These are phyloP conservation scores for Termitomyces sp. DNA, from an alignment of 768 basidiomycete genomes.

Conservation along the genomic window DNA sequence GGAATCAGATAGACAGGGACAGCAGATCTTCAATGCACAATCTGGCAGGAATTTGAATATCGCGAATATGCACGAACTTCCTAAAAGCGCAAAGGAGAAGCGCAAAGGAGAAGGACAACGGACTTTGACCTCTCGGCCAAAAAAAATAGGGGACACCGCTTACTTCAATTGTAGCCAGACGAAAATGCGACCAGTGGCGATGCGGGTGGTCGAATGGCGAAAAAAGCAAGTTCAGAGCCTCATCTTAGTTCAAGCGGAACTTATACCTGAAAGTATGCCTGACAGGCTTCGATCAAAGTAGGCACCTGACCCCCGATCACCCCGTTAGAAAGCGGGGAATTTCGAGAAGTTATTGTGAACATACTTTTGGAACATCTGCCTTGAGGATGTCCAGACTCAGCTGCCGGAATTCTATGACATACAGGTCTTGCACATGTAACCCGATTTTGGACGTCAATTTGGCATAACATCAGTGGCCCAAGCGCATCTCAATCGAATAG, in stretches of 20 bases:
- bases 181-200: constrained; percentile 12
- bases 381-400: background rate
- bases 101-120: constrained; percentile 19
- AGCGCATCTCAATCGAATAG: background rate
- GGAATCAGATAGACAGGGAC: background rate
- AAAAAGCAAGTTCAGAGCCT: constrained; percentile 33
- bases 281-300: constrained; percentile 50
- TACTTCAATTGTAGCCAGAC: constrained; percentile 7
- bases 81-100: constrained; percentile 13
- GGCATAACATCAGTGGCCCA: too few relatives aligned
- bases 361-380: background rate
- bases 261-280: constrained; percentile 53
- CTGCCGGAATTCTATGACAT: background rate
- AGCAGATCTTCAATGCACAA: background rate
- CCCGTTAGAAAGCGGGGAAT: constrained; percentile 18
- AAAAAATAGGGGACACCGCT: constrained; percentile 3
- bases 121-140: background rate
- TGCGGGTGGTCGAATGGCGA: constrained; percentile 38
- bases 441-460: background rate
- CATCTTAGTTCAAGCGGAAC: constrained; percentile 57
- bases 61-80: background rate
- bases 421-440: background rate
- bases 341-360: background rate
- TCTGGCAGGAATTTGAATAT: background rate
- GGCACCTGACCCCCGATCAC: constrained; percentile 39